Base-by-base conservation (phyloP, 176 grass and related monocot genomes). In the Musa acuminata region DNA sequence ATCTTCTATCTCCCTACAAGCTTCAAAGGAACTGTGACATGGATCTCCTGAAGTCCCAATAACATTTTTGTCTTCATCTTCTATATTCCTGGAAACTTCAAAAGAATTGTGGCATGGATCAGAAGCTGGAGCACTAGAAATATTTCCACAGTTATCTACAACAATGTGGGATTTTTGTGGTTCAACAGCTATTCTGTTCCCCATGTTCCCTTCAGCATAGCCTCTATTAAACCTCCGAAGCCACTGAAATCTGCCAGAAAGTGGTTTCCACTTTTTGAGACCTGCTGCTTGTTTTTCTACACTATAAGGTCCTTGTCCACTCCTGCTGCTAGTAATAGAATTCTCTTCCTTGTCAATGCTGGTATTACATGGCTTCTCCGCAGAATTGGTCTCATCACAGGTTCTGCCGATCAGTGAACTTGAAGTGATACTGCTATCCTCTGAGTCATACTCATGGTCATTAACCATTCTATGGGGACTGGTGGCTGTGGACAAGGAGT, bases 161-260 rank as follows among this genome's bases (percentile, higher is more conserved):
- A 12, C 54, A 21, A 49, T 58, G 51, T 20, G 13, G 20, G 54
- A 57, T 14, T 54, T 71, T 64, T 77, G 24, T 1, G 78, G 72
- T 73, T 82, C 75, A 60, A 80, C 64, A 35, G 17, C 75, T 25
- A 26, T 71, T 52, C 72, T 64, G 75, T 89, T 91, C 52, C 89
- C 86, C 0, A 24, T 21, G 17, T 69, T 87, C 48, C 76, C 71
- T 87, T 87, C 87, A 72, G 53, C 55, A 35, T 75, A 75, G 63
- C 88, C 82, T 83, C 84, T 89, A 55, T 91, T 81, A 52, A 89
- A 75, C 73, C 85, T 99, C 62, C 83, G 82, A 52, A 99, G 22
- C 96, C 90, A 94, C 63, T 83, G 90, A 51, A 99, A 75, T 79
- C 91, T 99, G 72, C 85, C 87, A 35, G 92, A 84, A 51, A 89